Base-by-base conservation (phyloP, 1,284 basidiomycete species). In the Laetiporus sulphureus region DNA sequence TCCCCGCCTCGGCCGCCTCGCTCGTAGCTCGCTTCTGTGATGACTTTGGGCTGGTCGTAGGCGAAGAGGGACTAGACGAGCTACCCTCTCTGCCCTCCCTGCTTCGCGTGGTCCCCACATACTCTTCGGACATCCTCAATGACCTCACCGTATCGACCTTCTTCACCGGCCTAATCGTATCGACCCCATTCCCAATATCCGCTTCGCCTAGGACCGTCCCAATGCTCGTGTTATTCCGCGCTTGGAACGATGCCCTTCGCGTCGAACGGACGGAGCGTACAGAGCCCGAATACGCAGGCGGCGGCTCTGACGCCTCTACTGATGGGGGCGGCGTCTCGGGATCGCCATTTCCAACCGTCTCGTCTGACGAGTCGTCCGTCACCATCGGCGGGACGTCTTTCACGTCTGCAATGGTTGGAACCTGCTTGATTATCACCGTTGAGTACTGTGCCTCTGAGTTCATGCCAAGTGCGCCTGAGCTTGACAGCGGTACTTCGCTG, bases 101-200 rank as follows among this genome's bases (percentile, higher is more conserved):
- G 38, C 63, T 58, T 43, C 81, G 69, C 43, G 79, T 57, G 48
- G 71, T 83, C 16, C 89, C 91, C 19, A 93, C 80, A 58, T 77
- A 93, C 51, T 90, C 90, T 15, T 79, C 71, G 5, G 90, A 92
- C 29, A 90, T 60, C 45, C 82, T 71, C n/a, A 91, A 64, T 1
- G 88, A 91, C 10, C 83, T 80, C 4, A 73, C 69, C 1, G 83
- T 75, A 58, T 96, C 91, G 18, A 94, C 81, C 56, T 90, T 91
- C 71, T 94, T 94, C 49, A 95, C 83, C 0, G 93, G 93, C 43
- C 92, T 76, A 53, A 96, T 89, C 1, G 92, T 95, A 53, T 89
- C 89, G 35, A 89, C 71, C 1, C 91, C 91, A 45, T 73, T 84
- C 5, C 90, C 91, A 6, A 95, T 62, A 62, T 94, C 91, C 5